Percentiles rank a stretch among this genome's conserved stretches.
phyloP scores from a whole-genome alignment of 2,329 filamentous ascomycete species.

The Colletotrichum gloeosporioides region DNA sequence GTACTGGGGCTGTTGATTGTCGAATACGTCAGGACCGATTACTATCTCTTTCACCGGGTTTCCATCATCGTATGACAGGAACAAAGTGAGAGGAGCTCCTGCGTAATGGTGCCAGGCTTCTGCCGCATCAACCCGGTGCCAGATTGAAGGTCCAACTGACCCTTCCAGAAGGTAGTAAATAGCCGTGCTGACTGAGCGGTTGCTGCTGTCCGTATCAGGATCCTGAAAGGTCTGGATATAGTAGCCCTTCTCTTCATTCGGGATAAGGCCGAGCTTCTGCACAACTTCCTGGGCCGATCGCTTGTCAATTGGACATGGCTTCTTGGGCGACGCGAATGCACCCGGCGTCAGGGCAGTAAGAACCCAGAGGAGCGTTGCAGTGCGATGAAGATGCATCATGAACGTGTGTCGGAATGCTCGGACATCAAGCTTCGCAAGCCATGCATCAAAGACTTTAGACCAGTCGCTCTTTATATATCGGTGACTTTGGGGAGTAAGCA shows the following conservation, averaged over 20 bases:
- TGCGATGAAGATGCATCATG: neutral
- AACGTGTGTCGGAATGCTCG: neutral
- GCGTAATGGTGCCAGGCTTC: slow-evolving; percentile 62
- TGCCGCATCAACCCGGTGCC: slow-evolving; percentile 55
- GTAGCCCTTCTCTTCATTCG: slow-evolving; percentile 55
- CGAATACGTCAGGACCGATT: slow-evolving; percentile 49
- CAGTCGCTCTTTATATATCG: neutral
- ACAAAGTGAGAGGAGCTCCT: slow-evolving; percentile 53
- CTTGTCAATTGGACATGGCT: neutral
- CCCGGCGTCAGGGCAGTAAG: neutral
- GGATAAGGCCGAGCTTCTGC: slow-evolving; percentile 42
- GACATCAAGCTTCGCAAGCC: neutral
- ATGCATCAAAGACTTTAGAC: neutral
- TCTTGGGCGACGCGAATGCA: neutral
- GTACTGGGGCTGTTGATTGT: slow-evolving; percentile 47
- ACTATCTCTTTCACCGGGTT: slow-evolving; percentile 35
- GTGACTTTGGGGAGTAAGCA: neutral
- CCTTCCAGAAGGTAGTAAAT: slow-evolving; percentile 61
- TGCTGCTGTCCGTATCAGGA: slow-evolving; percentile 24
- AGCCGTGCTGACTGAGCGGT: slow-evolving; percentile 50
- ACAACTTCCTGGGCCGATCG: slow-evolving; percentile 50
- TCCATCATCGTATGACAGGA: slow-evolving; percentile 49
- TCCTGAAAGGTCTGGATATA: slow-evolving; percentile 54
- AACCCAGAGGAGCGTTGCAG: neutral
- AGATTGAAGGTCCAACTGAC: slow-evolving; percentile 45